Percentiles rank a stretch among this genome's conserved stretches.
phyloP scores from a whole-genome alignment of 441 rosid species.

The Aquilaria agallochum region DNA sequence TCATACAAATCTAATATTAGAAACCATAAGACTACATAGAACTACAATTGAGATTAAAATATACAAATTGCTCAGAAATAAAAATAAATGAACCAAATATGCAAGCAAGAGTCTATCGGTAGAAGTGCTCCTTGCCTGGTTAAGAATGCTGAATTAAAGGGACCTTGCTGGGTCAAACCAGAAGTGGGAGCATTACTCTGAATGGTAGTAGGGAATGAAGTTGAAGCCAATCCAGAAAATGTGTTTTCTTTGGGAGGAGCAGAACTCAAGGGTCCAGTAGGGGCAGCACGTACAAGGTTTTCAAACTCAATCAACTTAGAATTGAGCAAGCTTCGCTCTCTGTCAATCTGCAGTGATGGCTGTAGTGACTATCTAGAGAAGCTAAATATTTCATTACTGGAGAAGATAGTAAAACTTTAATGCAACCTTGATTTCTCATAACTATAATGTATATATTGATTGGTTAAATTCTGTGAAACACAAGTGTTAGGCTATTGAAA shows the following conservation, averaged over 20 bases:
- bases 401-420: no score
- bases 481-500: no score
- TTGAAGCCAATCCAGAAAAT: slow-evolving; percentile 25
- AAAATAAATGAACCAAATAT: slow-evolving; percentile 1
- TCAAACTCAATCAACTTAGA: slow-evolving; percentile 69
- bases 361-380: slow-evolving; percentile 8
- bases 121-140: slow-evolving; percentile 29
- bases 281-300: slow-evolving; percentile 57
- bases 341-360: slow-evolving; percentile 57
- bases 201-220: slow-evolving; percentile 30
- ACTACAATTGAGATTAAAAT: no score
- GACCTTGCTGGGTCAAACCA: slow-evolving; percentile 52
- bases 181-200: slow-evolving; percentile 49
- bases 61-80: slow-evolving; percentile 1
- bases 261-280: slow-evolving; percentile 34
- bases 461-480: no score
- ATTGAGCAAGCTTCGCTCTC: slow-evolving; percentile 68
- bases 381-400: neutral
- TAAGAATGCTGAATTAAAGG: slow-evolving; percentile 38
- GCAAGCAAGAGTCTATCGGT: slow-evolving; percentile 11
- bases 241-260: slow-evolving; percentile 27
- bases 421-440: no score
- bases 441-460: no score
- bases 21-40: no score
- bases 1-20: neutral